Evolutionary conservation across 257 asterid genomes (phyloP).

Genomic region (Mitragyna speciosa): DNA sequence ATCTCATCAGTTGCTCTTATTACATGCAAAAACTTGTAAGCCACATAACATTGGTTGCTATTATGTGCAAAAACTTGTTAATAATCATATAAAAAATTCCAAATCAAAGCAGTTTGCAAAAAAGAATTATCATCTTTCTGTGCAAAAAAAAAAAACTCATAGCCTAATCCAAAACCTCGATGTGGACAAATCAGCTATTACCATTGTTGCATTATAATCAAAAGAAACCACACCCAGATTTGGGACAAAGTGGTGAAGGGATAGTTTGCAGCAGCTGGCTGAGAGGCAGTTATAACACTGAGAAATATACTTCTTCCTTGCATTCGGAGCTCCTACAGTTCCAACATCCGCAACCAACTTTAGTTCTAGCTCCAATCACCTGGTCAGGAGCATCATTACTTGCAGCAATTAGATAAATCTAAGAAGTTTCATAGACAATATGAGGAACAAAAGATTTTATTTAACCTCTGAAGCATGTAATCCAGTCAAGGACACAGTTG

Average conservation of each 20-base stretch:
- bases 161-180: conserved; percentile 94
- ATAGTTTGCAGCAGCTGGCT: conserved; percentile 84
- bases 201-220: conserved; percentile 77
- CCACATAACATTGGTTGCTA: too few relatives aligned
- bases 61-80: too few relatives aligned
- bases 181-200: conserved; percentile 98
- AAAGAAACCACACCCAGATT: conserved; percentile 96
- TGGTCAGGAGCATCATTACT: conserved; percentile 35
- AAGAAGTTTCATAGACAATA: not conserved
- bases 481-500: not conserved
- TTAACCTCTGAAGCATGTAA: not conserved
- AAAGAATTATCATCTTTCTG: conserved; percentile 95
- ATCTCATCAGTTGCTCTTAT: not conserved
- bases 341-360: conserved; percentile 99
- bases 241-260: conserved; percentile 98
- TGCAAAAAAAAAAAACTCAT: conserved; percentile 92
- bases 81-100: not conserved
- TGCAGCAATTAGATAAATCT: not conserved
- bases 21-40: not conserved
- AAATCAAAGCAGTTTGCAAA: conserved; percentile 54
- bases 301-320: conserved; percentile 97
- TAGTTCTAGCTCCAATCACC: conserved; percentile 97
- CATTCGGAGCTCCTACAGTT: conserved; percentile 94
- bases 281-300: conserved; percentile 92
- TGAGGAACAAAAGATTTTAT: not conserved